A percentile compares a stretch with the other conserved stretches of the same genome.
phyloP scores from a whole-genome alignment of 148 eudicot species.

The Pharnaceum exiguum region DNA sequence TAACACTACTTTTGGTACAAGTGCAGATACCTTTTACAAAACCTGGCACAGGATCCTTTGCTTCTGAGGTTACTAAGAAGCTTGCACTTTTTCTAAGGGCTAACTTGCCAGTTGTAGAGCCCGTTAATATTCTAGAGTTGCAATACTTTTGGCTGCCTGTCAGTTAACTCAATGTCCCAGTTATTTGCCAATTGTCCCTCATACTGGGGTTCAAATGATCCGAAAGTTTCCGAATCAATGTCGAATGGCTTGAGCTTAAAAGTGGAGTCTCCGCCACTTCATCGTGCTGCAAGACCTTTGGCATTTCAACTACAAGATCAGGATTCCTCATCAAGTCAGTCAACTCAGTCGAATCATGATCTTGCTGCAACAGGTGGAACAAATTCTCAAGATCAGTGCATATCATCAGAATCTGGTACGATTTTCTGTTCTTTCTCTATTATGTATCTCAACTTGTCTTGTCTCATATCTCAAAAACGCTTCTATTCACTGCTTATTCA shows the following conservation, averaged over 20 bases:
- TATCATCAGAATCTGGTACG: constrained; percentile 68
- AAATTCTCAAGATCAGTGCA: constrained; percentile 63
- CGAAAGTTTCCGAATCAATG: constrained; percentile 29
- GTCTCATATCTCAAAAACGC: too few relatives aligned
- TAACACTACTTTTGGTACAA: background rate
- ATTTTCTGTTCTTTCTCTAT: background rate
- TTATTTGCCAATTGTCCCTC: constrained; percentile 27
- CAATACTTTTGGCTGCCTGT: constrained; percentile 11
- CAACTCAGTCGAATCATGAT: constrained; percentile 53
- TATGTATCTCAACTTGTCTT: background rate
- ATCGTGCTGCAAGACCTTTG: constrained; percentile 29
- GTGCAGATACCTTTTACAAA: background rate
- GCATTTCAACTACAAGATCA: constrained; percentile 35
- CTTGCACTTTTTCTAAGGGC: background rate
- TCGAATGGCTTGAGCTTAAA: constrained; percentile 43
- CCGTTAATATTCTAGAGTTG: constrained; percentile 14
- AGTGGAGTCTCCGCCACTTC: constrained; percentile 35
- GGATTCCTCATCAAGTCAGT: constrained; percentile 52
- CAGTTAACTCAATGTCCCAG: constrained; percentile 34
- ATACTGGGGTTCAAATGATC: constrained; percentile 41
- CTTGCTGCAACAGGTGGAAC: constrained; percentile 31
- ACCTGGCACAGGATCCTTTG: background rate
- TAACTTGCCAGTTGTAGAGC: constrained; percentile 9
- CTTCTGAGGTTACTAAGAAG: background rate
- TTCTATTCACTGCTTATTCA: background rate